Base-by-base conservation (phyloP, 2,329 filamentous ascomycete species). In the Leptographium lundbergii region DNA sequence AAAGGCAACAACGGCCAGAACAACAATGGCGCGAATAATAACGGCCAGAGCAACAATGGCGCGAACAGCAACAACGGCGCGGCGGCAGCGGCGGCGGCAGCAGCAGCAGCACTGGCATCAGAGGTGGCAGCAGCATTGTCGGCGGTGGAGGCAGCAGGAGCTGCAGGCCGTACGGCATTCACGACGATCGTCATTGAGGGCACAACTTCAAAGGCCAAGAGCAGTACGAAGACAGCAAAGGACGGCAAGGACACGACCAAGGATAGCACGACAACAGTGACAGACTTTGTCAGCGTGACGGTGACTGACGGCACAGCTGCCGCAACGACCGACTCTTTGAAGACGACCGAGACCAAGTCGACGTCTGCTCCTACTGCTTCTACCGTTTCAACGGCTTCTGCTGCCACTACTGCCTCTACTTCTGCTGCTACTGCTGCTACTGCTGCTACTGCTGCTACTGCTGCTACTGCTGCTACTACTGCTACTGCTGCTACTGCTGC, bases 81-180 rank as follows among this genome's bases (percentile, higher is more conserved):
- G 3, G 39, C 39, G 74, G 72, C 13, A 68, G 34, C 53, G 13
- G 25, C n/a, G 19, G 29, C 19, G 25, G 47, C 47, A 25, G 47
- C 22, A 25, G 53, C 53, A 17, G n/a, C 53, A 42, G 32, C 53
- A n/a, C 17, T 17, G 59, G n/a, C 32, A 19, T 39, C 55, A 6
- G 55, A 9, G 2, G 19, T 42, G 1, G 36, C 54, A 5, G 53
- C 56, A 11, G 59, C 59, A n/a, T 25, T 52, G 22, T 25, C n/a
- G 34, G 34, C 36, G 24, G 36, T 36, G 25, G 50, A 6, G 19
- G 24, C 50, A n/a, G 17, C n/a, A 45, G 42, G 42, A 45, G 3
- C 5, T 9, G 9, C 32, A 14, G n/a, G n/a, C 25, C 34, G 19
- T 6, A 3, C 22, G 25, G 39, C 39, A 6, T 7, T 22, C 4